A percentile compares a stretch with the other conserved stretches of the same genome.
phyloP scores from a whole-genome alignment of 2,329 filamentous ascomycete species.

The Fusarium vanettenii region DNA sequence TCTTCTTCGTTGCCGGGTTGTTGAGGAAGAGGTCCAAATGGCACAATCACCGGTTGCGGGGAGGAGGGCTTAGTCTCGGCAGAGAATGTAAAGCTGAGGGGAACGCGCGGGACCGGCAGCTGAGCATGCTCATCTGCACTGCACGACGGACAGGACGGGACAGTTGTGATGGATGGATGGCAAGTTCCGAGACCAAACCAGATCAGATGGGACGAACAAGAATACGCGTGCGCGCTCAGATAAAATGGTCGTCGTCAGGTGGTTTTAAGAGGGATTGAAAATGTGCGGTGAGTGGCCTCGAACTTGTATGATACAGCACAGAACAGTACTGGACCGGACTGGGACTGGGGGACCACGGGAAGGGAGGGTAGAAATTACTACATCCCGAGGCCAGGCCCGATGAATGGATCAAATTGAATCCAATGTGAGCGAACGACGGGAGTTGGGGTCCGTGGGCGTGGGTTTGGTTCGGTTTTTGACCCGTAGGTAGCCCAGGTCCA shows the following conservation, averaged over 20 bases:
- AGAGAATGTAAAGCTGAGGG: conserved; percentile 37
- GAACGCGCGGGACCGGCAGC: conserved; percentile 33
- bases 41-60: conserved; percentile 39
- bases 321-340: background rate
- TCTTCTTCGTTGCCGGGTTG: conserved; percentile 4
- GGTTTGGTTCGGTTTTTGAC: background rate
- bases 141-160: background rate
- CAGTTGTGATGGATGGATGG: background rate
- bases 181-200: conserved; percentile 2
- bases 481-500: background rate
- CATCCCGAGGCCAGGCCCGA: background rate
- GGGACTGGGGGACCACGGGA: background rate
- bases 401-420: background rate
- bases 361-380: conserved; percentile 12
- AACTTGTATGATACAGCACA: background rate
- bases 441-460: conserved; percentile 6
- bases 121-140: conserved; percentile 28
- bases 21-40: conserved; percentile 11
- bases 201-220: conserved; percentile 1
- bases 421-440: background rate
- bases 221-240: conserved; percentile 19
- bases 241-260: conserved; percentile 18
- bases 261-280: conserved; percentile 28
- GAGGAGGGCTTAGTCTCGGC: conserved; percentile 41
- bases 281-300: conserved; percentile 26